phyloP scores from a whole-genome alignment of 1,139 yeast genomes.

The Pichia terricola region DNA sequence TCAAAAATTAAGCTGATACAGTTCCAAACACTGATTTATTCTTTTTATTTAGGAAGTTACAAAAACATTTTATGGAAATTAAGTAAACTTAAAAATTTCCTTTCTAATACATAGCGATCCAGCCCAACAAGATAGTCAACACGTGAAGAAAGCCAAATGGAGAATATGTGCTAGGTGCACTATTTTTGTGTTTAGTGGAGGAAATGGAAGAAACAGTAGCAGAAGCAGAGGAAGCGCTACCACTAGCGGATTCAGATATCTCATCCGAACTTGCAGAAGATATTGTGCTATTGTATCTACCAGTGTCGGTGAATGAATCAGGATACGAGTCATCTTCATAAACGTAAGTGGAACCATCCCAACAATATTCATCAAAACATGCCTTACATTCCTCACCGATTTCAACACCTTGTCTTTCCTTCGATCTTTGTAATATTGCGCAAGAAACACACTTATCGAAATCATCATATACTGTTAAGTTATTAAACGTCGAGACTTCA shows the following conservation, averaged over 20 bases:
- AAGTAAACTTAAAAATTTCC: no score
- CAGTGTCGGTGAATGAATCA: slow-evolving; percentile 38
- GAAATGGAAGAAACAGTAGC: slow-evolving; percentile 7
- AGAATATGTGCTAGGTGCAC: neutral
- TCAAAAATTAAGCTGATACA: no score
- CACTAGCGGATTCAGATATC: slow-evolving; percentile 2
- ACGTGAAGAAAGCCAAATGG: slow-evolving; percentile 1
- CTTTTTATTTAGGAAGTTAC: no score
- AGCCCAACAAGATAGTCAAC: slow-evolving; percentile 1
- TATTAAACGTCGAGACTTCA: slow-evolving; percentile 64
- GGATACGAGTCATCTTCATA: slow-evolving; percentile 13
- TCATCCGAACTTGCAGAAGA: slow-evolving; percentile 2
- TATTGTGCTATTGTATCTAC: slow-evolving; percentile 31
- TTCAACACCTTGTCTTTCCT: slow-evolving; percentile 56
- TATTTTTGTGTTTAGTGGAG: slow-evolving; percentile 5
- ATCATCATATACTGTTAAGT: slow-evolving; percentile 60
- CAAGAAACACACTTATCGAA: slow-evolving; percentile 82
- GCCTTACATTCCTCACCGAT: slow-evolving; percentile 63
- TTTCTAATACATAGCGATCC: neutral
- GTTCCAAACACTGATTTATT: no score
- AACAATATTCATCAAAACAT: slow-evolving; percentile 72
- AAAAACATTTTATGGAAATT: no score
- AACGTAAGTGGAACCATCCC: slow-evolving; percentile 39
- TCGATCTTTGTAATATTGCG: slow-evolving; percentile 76
- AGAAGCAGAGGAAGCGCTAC: slow-evolving; percentile 5